Conservation (phyloP, 179 eudicot genomes). For the Heliamphora pulchella region DNA sequence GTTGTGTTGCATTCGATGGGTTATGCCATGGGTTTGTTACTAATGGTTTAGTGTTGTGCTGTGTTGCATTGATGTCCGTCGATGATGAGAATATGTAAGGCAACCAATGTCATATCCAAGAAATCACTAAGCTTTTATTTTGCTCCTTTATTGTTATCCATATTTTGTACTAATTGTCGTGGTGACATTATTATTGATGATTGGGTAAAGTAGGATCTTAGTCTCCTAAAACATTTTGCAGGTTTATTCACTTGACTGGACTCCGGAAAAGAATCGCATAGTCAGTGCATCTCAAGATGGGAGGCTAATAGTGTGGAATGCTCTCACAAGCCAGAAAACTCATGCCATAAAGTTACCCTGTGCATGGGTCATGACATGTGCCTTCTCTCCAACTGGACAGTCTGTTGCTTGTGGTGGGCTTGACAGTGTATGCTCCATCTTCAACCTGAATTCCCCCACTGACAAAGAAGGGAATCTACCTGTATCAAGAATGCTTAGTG, state of each 20-base stretch:
- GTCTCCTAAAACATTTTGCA: slow-evolving; percentile 18
- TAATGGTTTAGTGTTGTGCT: no score
- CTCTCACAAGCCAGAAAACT: slow-evolving; percentile 92
- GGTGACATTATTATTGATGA: neutral
- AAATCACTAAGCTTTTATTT: no score
- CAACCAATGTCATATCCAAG: neutral
- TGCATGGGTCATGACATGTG: slow-evolving; percentile 98
- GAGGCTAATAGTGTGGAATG: slow-evolving; percentile 91
- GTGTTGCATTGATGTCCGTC: neutral
- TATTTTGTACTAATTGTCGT: neutral
- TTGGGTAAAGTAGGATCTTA: neutral
- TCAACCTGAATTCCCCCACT: slow-evolving; percentile 67
- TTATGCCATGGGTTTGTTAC: no score
- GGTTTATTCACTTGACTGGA: slow-evolving; percentile 97
- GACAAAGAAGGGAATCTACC: slow-evolving; percentile 77
- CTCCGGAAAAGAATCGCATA: slow-evolving; percentile 74
- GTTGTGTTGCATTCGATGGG: no score
- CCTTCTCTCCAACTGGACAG: slow-evolving; percentile 86
- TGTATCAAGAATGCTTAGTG: slow-evolving; percentile 73
- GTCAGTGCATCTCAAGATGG: slow-evolving; percentile 99
- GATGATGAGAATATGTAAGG: neutral
- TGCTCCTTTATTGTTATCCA: no score
- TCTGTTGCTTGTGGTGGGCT: slow-evolving; percentile 97
- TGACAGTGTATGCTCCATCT: slow-evolving; percentile 84
- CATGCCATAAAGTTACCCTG: slow-evolving; percentile 95